phyloP scores from a whole-genome alignment of 2,329 filamentous ascomycete species.

The Colletotrichum melonis region DNA sequence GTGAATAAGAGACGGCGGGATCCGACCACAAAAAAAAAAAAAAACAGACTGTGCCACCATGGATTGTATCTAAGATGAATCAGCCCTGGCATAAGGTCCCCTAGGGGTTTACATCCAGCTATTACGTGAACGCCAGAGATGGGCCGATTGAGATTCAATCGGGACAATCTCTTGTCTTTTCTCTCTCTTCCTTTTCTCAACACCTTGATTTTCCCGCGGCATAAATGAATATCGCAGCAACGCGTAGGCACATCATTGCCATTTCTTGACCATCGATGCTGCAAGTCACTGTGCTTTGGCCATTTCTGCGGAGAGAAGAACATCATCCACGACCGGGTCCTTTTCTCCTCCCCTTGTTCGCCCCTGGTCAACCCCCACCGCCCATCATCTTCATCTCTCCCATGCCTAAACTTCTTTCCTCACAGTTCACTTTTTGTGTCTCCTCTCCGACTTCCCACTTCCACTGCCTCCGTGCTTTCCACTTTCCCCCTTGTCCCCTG shows the following conservation, averaged over 20 bases:
- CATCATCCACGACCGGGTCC: not conserved
- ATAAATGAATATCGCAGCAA: not conserved
- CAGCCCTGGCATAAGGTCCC: not conserved
- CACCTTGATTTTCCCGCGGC: not conserved
- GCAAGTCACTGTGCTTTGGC: conserved; percentile 16
- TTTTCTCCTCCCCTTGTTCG: not conserved
- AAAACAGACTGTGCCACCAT: not conserved
- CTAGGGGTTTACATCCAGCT: not conserved
- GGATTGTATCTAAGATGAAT: not conserved
- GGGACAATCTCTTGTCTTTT: not conserved
- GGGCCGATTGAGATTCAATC: not conserved
- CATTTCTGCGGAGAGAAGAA: not conserved
- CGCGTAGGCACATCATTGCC: not conserved
- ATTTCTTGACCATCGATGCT: not conserved
- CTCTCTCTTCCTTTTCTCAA: not conserved
- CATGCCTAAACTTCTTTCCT: not conserved
- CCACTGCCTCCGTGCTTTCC: not conserved
- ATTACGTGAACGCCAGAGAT: not conserved
- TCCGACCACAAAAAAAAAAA: not conserved
- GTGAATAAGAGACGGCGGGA: not conserved
- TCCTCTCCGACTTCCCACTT: not conserved
- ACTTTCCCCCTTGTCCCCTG: not conserved
- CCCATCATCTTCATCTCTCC: not conserved
- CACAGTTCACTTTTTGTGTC: too few relatives aligned
- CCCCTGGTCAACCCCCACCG: not conserved